phyloP scores from a whole-genome alignment of 306 rosid species.

The Vigna trinervia region DNA sequence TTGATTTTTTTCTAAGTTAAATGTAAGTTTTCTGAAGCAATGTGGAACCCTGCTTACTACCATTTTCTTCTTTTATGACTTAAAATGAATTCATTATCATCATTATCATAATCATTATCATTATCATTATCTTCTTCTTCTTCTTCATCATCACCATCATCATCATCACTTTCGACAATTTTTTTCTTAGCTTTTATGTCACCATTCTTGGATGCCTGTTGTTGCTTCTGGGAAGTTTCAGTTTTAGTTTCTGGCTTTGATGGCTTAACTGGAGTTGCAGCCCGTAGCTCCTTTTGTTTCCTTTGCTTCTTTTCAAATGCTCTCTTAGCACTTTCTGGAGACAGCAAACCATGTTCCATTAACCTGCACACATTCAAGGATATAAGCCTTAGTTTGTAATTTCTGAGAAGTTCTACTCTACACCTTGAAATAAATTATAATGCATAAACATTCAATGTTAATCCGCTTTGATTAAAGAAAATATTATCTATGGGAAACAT shows the following conservation, averaged over 20 bases:
- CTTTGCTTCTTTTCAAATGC: slow-evolving; percentile 89
- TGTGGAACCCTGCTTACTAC: slow-evolving; percentile 45
- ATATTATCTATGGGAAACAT: neutral
- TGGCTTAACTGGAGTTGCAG: slow-evolving; percentile 76
- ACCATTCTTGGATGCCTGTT: slow-evolving; percentile 72
- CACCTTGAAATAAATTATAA: neutral
- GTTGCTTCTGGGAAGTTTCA: slow-evolving; percentile 75
- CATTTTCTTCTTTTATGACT: slow-evolving; percentile 78
- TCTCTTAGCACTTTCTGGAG: slow-evolving; percentile 78
- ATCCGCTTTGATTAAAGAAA: neutral
- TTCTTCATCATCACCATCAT: neutral
- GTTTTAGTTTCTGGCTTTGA: slow-evolving; percentile 60
- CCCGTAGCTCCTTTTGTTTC: slow-evolving; percentile 76
- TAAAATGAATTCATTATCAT: slow-evolving; percentile 53
- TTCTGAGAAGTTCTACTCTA: slow-evolving; percentile 3
- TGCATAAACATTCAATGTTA: neutral
- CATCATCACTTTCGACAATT: slow-evolving; percentile 57
- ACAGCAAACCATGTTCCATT: slow-evolving; percentile 93
- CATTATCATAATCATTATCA: slow-evolving; percentile 25
- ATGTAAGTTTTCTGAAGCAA: slow-evolving; percentile 35
- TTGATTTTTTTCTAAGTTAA: slow-evolving; percentile 14
- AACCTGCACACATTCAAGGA: slow-evolving; percentile 63
- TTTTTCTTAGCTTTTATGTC: slow-evolving; percentile 73
- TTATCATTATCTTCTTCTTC: slow-evolving; percentile 6
- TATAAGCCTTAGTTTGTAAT: slow-evolving; percentile 16